Percentiles rank a stretch among this genome's conserved stretches.
Evolutionary conservation across 2,329 filamentous ascomycete species (phyloP).

Genomic region (Tolypocladium amazonense): DNA sequence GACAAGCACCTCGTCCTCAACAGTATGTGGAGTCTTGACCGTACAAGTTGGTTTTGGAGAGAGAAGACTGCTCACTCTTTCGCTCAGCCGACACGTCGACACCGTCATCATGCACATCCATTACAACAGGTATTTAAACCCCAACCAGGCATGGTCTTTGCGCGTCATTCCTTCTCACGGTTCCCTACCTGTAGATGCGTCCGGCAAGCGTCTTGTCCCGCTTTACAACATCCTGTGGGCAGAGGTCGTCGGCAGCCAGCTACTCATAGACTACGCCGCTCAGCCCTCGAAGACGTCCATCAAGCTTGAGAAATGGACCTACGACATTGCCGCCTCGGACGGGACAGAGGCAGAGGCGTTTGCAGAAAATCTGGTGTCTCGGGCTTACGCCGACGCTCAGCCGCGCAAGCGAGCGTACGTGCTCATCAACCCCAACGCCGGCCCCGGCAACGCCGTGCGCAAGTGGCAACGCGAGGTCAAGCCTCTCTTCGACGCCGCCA

Average conservation of each 20-base stretch:
- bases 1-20: constrained; percentile 19
- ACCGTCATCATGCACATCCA: not conserved
- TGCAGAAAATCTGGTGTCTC: constrained; percentile 52
- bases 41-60: not conserved
- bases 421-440: constrained; percentile 83
- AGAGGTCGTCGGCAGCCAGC: constrained; percentile 45
- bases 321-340: constrained; percentile 27
- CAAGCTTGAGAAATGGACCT: constrained; percentile 46
- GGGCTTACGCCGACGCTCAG: constrained; percentile 60
- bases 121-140: not conserved
- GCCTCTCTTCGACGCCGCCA: constrained; percentile 74
- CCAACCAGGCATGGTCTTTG: not conserved
- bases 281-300: constrained; percentile 48
- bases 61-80: not conserved
- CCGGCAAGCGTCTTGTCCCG: constrained; percentile 40
- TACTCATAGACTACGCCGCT: constrained; percentile 65
- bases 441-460: constrained; percentile 64
- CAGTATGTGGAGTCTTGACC: constrained; percentile 17
- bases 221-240: constrained; percentile 83
- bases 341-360: constrained; percentile 44
- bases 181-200: constrained; percentile 9
- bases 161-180: not conserved
- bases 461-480: constrained; percentile 66
- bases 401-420: constrained; percentile 72
- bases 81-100: not conserved